These are phyloP conservation scores for Xylogone sp. DNA, from an alignment of 2,329 filamentous ascomycete genomes.

Conservation along the genomic window DNA sequence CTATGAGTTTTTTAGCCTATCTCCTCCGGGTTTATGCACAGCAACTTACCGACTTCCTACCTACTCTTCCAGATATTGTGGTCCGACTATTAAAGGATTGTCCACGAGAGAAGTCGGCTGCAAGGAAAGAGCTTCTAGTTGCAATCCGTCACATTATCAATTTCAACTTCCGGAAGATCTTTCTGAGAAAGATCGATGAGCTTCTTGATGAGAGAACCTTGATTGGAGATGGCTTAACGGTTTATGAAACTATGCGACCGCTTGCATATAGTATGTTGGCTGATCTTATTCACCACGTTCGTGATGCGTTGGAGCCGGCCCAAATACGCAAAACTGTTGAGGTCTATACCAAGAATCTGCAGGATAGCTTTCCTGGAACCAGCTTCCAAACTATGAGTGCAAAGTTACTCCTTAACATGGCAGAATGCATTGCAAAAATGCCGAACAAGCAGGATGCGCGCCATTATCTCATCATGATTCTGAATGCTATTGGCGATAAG, in stretches of 20 bases:
- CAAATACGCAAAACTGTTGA: constrained; percentile 95
- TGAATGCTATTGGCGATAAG: constrained; percentile 97
- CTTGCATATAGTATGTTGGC: constrained; percentile 98
- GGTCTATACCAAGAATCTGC: constrained; percentile 93
- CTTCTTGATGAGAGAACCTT: constrained; percentile 89
- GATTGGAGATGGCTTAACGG: constrained; percentile 92
- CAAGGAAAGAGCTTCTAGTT: constrained; percentile 90
- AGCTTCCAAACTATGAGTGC: constrained; percentile 99
- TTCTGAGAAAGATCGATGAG: constrained; percentile 90
- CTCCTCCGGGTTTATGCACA: constrained; percentile 83
- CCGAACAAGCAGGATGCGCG: constrained; percentile 91
- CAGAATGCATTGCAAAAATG: constrained; percentile 92
- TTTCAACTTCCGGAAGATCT: constrained; percentile 96
- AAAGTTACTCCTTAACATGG: constrained; percentile 95
- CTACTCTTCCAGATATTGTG: constrained; percentile 80
- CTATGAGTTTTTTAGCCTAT: constrained; percentile 97
- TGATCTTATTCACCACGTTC: constrained; percentile 94
- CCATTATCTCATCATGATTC: constrained; percentile 93
- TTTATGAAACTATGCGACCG: constrained; percentile 94
- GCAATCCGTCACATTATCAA: constrained; percentile 98
- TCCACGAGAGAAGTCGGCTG: constrained; percentile 87
- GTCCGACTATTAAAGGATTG: constrained; percentile 91
- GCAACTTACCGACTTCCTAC: constrained; percentile 83
- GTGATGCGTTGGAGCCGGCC: constrained; percentile 80
- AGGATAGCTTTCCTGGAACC: constrained; percentile 93